Base-by-base conservation (phyloP, 768 basidiomycete genomes). In the Amanita pallidorosea region DNA sequence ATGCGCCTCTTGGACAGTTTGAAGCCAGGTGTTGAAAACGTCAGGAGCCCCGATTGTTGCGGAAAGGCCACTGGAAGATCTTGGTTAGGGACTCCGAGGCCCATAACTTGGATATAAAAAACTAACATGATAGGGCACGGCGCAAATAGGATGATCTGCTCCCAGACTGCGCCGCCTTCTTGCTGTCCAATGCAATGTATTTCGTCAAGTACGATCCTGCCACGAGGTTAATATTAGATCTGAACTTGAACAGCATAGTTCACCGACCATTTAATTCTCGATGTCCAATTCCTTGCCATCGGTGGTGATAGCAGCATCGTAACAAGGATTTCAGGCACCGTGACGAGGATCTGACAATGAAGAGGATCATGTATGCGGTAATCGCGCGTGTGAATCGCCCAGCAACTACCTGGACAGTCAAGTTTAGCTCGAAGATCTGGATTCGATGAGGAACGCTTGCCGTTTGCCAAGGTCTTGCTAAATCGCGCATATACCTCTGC, bases 401-500 rank as follows among this genome's bases (percentile, higher is more conserved):
- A 80, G 56, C 75, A 74, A 50, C 73, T 76, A 53, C 70, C 81
- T 84, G 53, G 2, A 5, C 36, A 18, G 34, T 50, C 33, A 44
- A 11, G 31, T 51, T 55, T 36, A 46, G 17, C 7, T 8, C 33
- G 4, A 0, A 11, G 23, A 40, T 13, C n/a, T 15, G 11, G 7
- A 44, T 54, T 29, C 7, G 49, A 18, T 12, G 29, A 18, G 34
- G 46, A 20, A 68, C 12, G 8, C 74, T 54, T 50, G 77, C 76
- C 67, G 17, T 69, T 67, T 25, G 70, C 67, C 45, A 68, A 47
- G 41, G 57, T 73, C 67, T 70, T 86, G 54, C 70, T 73, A 61
- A 83, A 86, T 4, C 84, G 70, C 2, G 78, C 84, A 52, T 84
- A 83, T n/a, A 85, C 71, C 57, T 87, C 85, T 0, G 85, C 81